phyloP scores from a whole-genome alignment of 2,329 filamentous ascomycete genomes.

The Periconia digitata region DNA sequence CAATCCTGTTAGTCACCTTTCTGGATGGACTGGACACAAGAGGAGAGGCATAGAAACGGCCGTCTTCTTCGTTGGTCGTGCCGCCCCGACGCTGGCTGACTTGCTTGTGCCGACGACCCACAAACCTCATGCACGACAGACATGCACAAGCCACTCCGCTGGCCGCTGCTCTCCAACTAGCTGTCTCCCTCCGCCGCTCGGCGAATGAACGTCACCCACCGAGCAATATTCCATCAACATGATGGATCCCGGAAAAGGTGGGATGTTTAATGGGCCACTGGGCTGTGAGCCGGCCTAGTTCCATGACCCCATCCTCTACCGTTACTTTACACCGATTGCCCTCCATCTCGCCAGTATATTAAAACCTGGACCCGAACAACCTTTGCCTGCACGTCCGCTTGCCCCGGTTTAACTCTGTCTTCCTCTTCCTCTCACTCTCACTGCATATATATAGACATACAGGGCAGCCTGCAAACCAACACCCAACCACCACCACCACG shows the following conservation, averaged over 20 bases:
- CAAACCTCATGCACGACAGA: conserved; percentile 1
- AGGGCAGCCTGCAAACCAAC: too few species aligned
- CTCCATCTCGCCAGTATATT: conserved; percentile 41
- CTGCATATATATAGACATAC: too few species aligned
- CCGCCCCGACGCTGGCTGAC: conserved; percentile 20
- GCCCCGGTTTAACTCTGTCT: background rate
- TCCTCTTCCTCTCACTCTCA: too few species aligned
- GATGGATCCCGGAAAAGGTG: conserved; percentile 26
- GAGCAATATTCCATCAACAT: conserved; percentile 26
- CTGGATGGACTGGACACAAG: background rate
- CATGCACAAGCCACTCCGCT: conserved; percentile 21
- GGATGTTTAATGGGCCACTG: conserved; percentile 32
- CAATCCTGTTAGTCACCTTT: conserved; percentile 33
- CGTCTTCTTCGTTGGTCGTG: background rate
- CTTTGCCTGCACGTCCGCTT: conserved; percentile 21
- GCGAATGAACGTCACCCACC: conserved; percentile 30
- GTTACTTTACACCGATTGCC: conserved; percentile 35
- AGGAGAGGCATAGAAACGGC: conserved; percentile 30
- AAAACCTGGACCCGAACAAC: conserved; percentile 34
- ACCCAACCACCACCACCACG: background rate
- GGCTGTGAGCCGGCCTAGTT: conserved; percentile 23
- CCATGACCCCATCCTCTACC: conserved; percentile 14
- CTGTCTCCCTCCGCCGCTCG: conserved; percentile 13
- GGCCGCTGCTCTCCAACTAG: conserved; percentile 21
- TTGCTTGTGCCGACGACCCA: background rate